These are phyloP conservation scores for Colletotrichum eleusines DNA, from an alignment of 2,329 filamentous ascomycete species.

Conservation along the genomic window DNA sequence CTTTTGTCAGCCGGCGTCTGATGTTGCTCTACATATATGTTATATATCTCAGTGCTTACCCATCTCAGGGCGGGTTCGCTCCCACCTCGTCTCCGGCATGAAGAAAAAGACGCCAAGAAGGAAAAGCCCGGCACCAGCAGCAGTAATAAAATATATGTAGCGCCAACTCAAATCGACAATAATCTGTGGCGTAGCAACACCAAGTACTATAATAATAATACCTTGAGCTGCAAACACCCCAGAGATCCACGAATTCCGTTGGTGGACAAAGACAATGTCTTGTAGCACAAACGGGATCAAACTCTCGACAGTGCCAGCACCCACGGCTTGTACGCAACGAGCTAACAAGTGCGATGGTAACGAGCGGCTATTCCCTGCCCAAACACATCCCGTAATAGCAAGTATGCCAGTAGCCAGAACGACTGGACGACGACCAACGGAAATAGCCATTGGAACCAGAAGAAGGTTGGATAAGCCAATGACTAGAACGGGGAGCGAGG, in stretches of 20 bases:
- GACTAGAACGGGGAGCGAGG: constrained; percentile 50
- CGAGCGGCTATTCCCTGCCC: constrained; percentile 49
- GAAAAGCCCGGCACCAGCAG: constrained; percentile 45
- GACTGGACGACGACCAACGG: constrained; percentile 52
- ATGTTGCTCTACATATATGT: too few relatives aligned
- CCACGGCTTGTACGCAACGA: constrained; percentile 50
- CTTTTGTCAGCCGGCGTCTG: not conserved
- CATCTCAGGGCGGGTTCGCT: constrained; percentile 48
- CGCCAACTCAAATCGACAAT: constrained; percentile 50
- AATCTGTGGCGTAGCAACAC: constrained; percentile 48
- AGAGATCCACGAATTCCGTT: constrained; percentile 51
- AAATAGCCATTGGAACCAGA: constrained; percentile 53
- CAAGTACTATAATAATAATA: constrained; percentile 47
- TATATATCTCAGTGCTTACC: constrained; percentile 32
- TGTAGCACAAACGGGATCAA: constrained; percentile 54
- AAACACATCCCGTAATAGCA: constrained; percentile 51
- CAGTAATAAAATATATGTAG: constrained; percentile 51
- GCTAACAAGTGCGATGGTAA: constrained; percentile 49
- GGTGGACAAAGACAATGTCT: constrained; percentile 54
- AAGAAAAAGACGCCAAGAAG: constrained; percentile 48
- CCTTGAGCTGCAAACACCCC: constrained; percentile 48
- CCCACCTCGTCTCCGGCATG: constrained; percentile 53
- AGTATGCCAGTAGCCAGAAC: constrained; percentile 48
- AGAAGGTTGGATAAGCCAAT: constrained; percentile 51
- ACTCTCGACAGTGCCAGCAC: constrained; percentile 51